Conservation (phyloP, 2,329 filamentous ascomycete species). For the Pestalotiopsis fici region DNA sequence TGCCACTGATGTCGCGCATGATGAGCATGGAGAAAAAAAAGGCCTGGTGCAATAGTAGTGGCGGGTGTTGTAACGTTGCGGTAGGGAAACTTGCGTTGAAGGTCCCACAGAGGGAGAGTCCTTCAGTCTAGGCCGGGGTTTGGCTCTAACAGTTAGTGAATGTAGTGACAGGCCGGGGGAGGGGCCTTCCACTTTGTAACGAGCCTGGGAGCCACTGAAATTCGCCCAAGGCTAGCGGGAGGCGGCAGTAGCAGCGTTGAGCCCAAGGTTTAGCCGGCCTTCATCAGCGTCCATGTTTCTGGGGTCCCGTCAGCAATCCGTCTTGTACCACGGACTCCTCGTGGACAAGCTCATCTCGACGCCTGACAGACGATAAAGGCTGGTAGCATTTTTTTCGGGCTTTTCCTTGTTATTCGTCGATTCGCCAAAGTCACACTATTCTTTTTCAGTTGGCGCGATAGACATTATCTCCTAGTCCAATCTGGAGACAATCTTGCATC, state of each 20-base stretch:
- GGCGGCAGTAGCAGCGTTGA: background rate
- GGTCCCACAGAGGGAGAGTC: background rate
- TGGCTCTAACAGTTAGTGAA: background rate
- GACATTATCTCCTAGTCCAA: background rate
- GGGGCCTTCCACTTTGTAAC: background rate
- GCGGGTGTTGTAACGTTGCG: background rate
- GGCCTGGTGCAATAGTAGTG: no score
- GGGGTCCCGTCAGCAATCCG: background rate
- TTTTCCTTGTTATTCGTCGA: background rate
- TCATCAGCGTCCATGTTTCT: background rate
- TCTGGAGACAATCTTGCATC: constrained; percentile 7
- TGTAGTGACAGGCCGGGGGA: background rate
- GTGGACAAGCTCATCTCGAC: background rate
- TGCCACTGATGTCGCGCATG: background rate
- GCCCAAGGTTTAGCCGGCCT: constrained; percentile 4
- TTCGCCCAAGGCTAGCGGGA: no score
- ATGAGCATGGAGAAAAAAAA: no score
- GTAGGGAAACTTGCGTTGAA: background rate
- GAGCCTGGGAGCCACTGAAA: background rate
- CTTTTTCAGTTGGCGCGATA: background rate
- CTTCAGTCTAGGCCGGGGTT: background rate
- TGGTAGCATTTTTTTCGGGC: background rate
- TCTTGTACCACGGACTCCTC: background rate
- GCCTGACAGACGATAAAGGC: background rate
- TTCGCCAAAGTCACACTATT: background rate